Conservation (phyloP, 2,329 filamentous ascomycete species). For the Sarocladium kiliense region DNA sequence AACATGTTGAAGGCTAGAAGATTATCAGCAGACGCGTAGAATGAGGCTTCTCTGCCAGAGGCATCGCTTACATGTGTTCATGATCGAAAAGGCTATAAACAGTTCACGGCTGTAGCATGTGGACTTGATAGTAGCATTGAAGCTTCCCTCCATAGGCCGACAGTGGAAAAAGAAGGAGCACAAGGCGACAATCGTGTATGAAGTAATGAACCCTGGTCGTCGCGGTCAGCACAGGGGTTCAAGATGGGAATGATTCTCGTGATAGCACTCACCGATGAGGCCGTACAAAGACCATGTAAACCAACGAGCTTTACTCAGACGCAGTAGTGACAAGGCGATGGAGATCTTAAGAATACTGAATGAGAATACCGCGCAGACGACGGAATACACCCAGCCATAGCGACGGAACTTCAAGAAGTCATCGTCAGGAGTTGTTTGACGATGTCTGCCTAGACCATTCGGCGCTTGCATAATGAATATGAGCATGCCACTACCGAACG, state of each 20-base stretch:
- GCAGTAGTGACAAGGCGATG: constrained; percentile 13
- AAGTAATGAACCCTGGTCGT: not conserved
- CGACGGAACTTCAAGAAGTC: constrained; percentile 11
- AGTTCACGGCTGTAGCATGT: constrained; percentile 7
- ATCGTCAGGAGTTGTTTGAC: constrained; percentile 1
- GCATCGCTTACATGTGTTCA: constrained; percentile 2
- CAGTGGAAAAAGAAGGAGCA: constrained; percentile 10
- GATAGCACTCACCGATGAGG: not conserved
- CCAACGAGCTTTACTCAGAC: not conserved
- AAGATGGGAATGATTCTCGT: not conserved
- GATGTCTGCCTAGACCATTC: constrained; percentile 14
- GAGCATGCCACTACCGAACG: constrained; percentile 12
- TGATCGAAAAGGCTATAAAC: constrained; percentile 3
- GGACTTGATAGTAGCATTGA: not conserved
- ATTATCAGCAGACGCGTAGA: not conserved
- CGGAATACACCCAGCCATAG: constrained; percentile 14
- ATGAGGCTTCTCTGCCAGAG: not conserved
- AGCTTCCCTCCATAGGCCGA: not conserved
- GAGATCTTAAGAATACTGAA: constrained; percentile 15
- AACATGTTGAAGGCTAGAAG: not conserved
- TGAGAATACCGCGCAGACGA: constrained; percentile 12
- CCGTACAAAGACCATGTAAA: not conserved
- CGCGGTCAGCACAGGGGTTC: not conserved
- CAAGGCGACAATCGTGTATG: not conserved
- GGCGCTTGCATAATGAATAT: constrained; percentile 13